Evolutionary conservation across 2,329 filamentous ascomycete species (phyloP), one percentile per base, ranked within the genome.

Genomic region (Catunica adiposa): DNA sequence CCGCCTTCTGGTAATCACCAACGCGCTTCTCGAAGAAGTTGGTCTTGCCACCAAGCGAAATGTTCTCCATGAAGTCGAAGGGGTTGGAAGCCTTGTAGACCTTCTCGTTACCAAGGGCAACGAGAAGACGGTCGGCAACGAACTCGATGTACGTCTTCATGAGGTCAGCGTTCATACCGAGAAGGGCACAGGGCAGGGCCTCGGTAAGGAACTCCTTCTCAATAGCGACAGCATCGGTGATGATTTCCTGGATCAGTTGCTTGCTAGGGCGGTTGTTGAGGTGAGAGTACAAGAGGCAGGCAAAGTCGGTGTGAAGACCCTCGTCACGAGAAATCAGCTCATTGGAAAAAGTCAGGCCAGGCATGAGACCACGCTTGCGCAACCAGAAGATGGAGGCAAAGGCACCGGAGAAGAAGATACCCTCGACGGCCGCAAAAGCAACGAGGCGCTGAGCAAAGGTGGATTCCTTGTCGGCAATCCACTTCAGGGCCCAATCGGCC

Each of bases 111-210:
- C 92, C 92, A 50, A 98, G 85, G 31, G 92, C 83, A 58, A 97
- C 76, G 37, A 98, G 80, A 37, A 98, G 84, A 64, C 92, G 86
- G 70, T 98, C 92, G 61, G 92, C 92, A 51, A 98, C 92, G 64
- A 98, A 98, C 80, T 98, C 92, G 63, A 98, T 98, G 78, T 98
- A 98, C 74, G 97, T 90, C 79, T 94, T 94, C 92, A 98, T 98
- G 63, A 98, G 79, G 62, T 77, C 85, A 55, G 89, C 72, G 77
- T 98, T 98, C 92, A 98, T 98, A 73, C 92, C 92, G 31, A 98
- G 86, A 53, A 98, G 83, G 47, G 80, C 89, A 64, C 84, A 89
- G 15, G 92, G 92, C 54, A 98, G 83, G 61, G 92, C 89, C 68
- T 98, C 92, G 1, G 89, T 94, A 63, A 98, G 71, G 78, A 98